Evolutionary conservation across 2,329 filamentous ascomycete species (phyloP).

Genomic region (Magnaporthales sp.): DNA sequence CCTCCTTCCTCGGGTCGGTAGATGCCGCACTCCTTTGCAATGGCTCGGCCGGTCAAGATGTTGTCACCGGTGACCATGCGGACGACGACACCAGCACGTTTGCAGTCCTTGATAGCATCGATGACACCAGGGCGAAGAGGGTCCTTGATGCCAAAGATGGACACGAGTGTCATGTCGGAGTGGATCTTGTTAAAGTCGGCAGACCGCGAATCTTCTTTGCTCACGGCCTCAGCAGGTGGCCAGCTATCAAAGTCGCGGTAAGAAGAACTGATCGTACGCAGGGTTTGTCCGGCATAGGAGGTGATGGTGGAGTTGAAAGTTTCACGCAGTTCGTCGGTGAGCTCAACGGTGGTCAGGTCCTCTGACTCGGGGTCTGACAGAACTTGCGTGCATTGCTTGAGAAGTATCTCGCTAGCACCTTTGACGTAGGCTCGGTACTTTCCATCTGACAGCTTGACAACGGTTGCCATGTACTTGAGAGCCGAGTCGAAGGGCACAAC

Average conservation of each 20-base stretch:
- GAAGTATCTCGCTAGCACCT: slow-evolving; percentile 48
- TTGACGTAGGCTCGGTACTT: slow-evolving; percentile 45
- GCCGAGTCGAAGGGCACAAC: slow-evolving; percentile 46
- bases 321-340: slow-evolving; percentile 51
- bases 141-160: slow-evolving; percentile 74
- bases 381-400: slow-evolving; percentile 32
- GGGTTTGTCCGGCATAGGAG: slow-evolving; percentile 50
- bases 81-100: slow-evolving; percentile 68
- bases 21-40: slow-evolving; percentile 72
- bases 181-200: slow-evolving; percentile 59
- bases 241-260: slow-evolving; percentile 65
- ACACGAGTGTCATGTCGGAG: slow-evolving; percentile 56
- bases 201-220: slow-evolving; percentile 31
- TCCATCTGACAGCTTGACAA: slow-evolving; percentile 35
- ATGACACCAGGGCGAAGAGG: slow-evolving; percentile 67
- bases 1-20: slow-evolving; percentile 48
- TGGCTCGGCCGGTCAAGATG: slow-evolving; percentile 68
- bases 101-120: slow-evolving; percentile 64
- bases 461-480: slow-evolving; percentile 47
- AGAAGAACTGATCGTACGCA: slow-evolving; percentile 67
- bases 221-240: slow-evolving; percentile 43
- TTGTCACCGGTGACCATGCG: slow-evolving; percentile 86
- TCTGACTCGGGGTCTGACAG: slow-evolving; percentile 38
- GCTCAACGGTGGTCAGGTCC: slow-evolving; percentile 45
- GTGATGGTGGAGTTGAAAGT: slow-evolving; percentile 16